phyloP scores from a whole-genome alignment of 495 filamentous ascomycete genomes.

The Platismatia glauca region DNA sequence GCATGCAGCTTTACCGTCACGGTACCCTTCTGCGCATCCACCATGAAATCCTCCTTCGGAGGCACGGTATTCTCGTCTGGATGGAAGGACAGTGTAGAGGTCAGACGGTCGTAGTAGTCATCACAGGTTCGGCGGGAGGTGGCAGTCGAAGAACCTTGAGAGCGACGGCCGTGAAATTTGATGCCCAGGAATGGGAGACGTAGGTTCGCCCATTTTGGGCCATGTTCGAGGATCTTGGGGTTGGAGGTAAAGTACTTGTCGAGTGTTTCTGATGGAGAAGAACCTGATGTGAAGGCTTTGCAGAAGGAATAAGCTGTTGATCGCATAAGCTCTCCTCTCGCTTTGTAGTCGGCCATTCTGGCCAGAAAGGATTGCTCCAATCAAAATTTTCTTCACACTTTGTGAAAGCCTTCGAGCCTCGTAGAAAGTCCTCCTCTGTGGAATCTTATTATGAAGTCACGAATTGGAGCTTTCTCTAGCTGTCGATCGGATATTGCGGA shows the following conservation, averaged over 20 bases:
- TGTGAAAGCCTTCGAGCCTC: too few relatives aligned
- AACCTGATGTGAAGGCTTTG: constrained; percentile 23
- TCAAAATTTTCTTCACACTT: not conserved
- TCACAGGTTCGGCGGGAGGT: constrained; percentile 23
- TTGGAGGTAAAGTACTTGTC: constrained; percentile 22
- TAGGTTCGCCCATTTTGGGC: constrained; percentile 28
- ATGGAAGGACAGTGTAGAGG: constrained; percentile 28
- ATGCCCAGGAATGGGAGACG: constrained; percentile 31
- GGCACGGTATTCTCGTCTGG: constrained; percentile 27
- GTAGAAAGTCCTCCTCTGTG: not conserved
- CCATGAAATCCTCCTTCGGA: constrained; percentile 25
- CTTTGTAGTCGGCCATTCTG: constrained; percentile 1
- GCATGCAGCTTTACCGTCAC: constrained; percentile 30
- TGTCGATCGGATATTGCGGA: not conserved
- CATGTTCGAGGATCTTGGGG: constrained; percentile 33
- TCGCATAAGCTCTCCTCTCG: constrained; percentile 12
- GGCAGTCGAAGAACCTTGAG: not conserved
- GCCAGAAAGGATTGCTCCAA: not conserved
- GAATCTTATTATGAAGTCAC: not conserved
- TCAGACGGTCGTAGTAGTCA: constrained; percentile 29
- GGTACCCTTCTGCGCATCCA: constrained; percentile 23
- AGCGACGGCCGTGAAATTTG: constrained; percentile 29
- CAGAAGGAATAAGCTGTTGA: constrained; percentile 25
- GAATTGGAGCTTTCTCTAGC: not conserved
- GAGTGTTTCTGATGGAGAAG: constrained; percentile 23